A percentile compares a stretch with the other conserved stretches of the same genome.
Conservation (phyloP, 495 filamentous ascomycete species). For the Lentithecium fluviatile region DNA sequence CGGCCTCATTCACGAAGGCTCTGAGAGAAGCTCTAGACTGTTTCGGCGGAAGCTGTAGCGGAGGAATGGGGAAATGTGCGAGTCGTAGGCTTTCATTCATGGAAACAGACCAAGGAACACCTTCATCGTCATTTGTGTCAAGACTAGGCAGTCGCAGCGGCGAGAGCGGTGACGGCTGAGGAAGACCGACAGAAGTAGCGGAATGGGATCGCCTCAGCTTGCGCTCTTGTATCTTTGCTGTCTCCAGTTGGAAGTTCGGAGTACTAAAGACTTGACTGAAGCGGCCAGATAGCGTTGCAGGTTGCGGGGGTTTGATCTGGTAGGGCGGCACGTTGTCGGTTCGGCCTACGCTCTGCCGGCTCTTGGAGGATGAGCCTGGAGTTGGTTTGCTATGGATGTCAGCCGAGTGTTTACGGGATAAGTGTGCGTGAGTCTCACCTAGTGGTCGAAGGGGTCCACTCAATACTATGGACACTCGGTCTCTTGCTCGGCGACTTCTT, state of each 20-base stretch:
- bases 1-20: neutral
- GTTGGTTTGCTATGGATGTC: conserved; percentile 8
- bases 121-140: conserved; percentile 7
- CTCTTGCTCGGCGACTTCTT: conserved; percentile 24
- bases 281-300: neutral
- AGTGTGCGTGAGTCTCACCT: conserved; percentile 4
- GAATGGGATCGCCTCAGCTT: conserved; percentile 29
- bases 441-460: conserved; percentile 28
- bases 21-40: neutral
- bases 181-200: conserved; percentile 19
- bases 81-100: conserved; percentile 30
- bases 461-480: conserved; percentile 32
- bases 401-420: neutral
- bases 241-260: conserved; percentile 15
- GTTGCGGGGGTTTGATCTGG: conserved; percentile 15
- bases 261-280: conserved; percentile 21
- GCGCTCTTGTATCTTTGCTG: neutral
- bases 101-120: conserved; percentile 19
- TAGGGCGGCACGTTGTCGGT: conserved; percentile 10
- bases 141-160: conserved; percentile 27
- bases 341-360: conserved; percentile 1
- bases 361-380: conserved; percentile 4
- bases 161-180: conserved; percentile 3
- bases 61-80: conserved; percentile 21
- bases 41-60: conserved; percentile 1